Conservation (phyloP, 768 basidiomycete genomes). For the Pleurotus djamor region DNA sequence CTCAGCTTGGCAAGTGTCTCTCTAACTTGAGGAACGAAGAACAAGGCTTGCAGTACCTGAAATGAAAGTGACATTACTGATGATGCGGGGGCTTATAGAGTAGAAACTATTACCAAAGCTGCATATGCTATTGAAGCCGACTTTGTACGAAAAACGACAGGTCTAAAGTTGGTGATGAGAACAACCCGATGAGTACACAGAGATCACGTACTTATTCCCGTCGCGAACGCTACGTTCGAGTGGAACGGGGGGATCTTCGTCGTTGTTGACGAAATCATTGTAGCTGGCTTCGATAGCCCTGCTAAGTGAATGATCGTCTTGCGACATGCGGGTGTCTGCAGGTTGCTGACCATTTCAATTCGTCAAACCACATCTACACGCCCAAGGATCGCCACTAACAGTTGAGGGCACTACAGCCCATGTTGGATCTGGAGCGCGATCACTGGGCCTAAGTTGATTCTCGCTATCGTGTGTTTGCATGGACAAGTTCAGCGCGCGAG, state of each 20-base stretch:
- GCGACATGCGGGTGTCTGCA: slow-evolving; percentile 30
- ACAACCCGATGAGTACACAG: not conserved
- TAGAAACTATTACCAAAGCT: slow-evolving; percentile 41
- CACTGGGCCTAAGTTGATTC: slow-evolving; percentile 54
- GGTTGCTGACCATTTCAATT: slow-evolving; percentile 23
- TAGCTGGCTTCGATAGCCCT: slow-evolving; percentile 62
- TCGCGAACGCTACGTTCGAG: slow-evolving; percentile 52
- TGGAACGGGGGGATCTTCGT: slow-evolving; percentile 43
- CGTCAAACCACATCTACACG: not conserved
- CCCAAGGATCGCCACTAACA: slow-evolving; percentile 30
- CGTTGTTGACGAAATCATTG: slow-evolving; percentile 48
- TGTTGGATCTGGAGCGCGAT: slow-evolving; percentile 58
- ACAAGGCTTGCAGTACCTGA: slow-evolving; percentile 57
- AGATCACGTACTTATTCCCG: slow-evolving; percentile 49
- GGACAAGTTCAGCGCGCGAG: slow-evolving; percentile 52
- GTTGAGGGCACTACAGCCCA: slow-evolving; percentile 74
- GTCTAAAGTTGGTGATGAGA: slow-evolving; percentile 35
- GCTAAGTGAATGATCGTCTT: slow-evolving; percentile 62
- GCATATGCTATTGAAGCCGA: slow-evolving; percentile 51
- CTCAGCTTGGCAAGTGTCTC: slow-evolving; percentile 31
- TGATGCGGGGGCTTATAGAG: not conserved
- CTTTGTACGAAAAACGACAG: slow-evolving; percentile 66
- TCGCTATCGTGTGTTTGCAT: slow-evolving; percentile 38
- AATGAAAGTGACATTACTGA: not conserved
- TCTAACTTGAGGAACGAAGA: slow-evolving; percentile 71